Conservation (phyloP, 108 stramenopile species). For the Aurantiochytrium sp. region DNA sequence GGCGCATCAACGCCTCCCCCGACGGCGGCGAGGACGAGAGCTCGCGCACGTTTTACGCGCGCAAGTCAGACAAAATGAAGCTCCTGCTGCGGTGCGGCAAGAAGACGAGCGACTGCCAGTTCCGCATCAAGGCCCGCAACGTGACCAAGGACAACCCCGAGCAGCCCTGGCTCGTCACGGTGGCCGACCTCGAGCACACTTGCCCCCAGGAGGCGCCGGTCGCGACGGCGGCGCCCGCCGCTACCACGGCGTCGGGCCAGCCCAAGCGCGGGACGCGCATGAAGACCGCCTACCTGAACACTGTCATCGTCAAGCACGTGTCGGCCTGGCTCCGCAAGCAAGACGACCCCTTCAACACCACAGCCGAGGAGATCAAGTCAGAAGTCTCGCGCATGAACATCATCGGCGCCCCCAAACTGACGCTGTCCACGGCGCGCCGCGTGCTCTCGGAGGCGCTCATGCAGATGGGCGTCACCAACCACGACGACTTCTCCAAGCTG, state of each 20-base stretch:
- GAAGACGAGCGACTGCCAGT: not conserved
- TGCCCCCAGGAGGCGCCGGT: not conserved
- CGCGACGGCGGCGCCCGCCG: not conserved
- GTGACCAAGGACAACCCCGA: not conserved
- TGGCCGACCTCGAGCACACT: not conserved
- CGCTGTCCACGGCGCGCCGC: not conserved
- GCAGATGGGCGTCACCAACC: slow-evolving; percentile 29
- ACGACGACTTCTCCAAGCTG: slow-evolving; percentile 6
- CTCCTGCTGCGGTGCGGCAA: slow-evolving; percentile 19
- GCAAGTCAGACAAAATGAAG: slow-evolving; percentile 30
- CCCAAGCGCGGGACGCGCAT: not conserved
- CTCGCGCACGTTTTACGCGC: not conserved
- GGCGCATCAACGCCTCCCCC: not conserved
- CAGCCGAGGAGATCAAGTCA: not conserved
- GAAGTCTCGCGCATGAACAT: not conserved
- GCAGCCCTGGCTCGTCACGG: slow-evolving; percentile 17
- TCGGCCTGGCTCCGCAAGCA: not conserved
- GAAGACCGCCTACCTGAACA: slow-evolving; percentile 30
- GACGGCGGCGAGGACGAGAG: not conserved
- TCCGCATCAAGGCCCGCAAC: slow-evolving; percentile 29
- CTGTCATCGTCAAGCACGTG: slow-evolving; percentile 21
- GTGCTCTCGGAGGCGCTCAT: not conserved
- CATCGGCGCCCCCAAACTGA: not conserved
- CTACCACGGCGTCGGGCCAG: not conserved
- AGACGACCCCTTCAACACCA: not conserved